A percentile compares a stretch with the other conserved stretches of the same genome.
Conservation (phyloP, 2,329 filamentous ascomycete genomes). For the Hypoxylon sp. region DNA sequence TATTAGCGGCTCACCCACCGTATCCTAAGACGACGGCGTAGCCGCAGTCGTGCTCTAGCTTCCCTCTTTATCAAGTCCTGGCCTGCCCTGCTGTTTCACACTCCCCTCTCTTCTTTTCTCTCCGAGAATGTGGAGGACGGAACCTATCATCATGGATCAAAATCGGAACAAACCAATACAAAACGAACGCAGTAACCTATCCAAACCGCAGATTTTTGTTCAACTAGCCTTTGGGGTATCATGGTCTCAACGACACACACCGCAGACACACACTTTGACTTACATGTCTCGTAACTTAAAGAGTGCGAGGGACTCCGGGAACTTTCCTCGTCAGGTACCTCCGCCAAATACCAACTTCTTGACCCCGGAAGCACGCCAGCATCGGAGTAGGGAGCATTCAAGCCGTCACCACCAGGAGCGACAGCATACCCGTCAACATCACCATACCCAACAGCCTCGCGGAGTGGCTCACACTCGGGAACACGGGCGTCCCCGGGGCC, state of each 20-base stretch:
- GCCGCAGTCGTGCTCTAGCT: constrained; percentile 20
- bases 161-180: constrained; percentile 46
- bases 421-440: constrained; percentile 38
- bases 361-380: constrained; percentile 50
- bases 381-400: constrained; percentile 48
- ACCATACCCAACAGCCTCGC: constrained; percentile 27
- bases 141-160: constrained; percentile 51
- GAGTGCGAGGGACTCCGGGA: constrained; percentile 56
- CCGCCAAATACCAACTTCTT: constrained; percentile 64
- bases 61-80: constrained; percentile 36
- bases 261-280: constrained; percentile 62
- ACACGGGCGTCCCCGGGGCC: constrained; percentile 41
- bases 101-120: constrained; percentile 21
- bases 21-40: constrained; percentile 30
- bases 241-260: constrained; percentile 61
- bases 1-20: constrained; percentile 31
- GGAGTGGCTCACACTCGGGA: constrained; percentile 43
- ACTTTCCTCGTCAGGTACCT: constrained; percentile 63
- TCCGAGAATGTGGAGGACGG: constrained; percentile 47
- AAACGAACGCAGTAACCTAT: constrained; percentile 49
- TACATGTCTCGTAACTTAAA: constrained; percentile 64
- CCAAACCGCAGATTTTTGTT: constrained; percentile 63
- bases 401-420: constrained; percentile 42
- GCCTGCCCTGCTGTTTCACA: constrained; percentile 14
- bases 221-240: constrained; percentile 68